Evolutionary conservation across 2,329 filamentous ascomycete species (phyloP).

Genomic region (Fusarium scirpi): DNA sequence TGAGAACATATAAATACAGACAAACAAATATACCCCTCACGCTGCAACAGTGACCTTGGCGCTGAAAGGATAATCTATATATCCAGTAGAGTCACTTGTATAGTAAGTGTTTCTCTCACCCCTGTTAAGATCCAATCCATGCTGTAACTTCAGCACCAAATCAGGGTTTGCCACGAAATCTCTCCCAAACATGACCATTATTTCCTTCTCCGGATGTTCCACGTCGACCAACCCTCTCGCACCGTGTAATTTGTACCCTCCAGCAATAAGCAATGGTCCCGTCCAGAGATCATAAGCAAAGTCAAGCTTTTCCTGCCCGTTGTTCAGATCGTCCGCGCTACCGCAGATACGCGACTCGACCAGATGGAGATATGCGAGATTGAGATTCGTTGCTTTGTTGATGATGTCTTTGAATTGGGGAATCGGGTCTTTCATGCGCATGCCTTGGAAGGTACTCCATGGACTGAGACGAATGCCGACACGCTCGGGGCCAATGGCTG

Average conservation of each 20-base stretch:
- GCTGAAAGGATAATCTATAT: constrained; percentile 47
- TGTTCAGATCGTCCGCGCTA: constrained; percentile 53
- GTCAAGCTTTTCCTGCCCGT: constrained; percentile 46
- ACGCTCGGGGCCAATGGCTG: constrained; percentile 62
- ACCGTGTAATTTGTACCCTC: constrained; percentile 46
- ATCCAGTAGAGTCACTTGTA: constrained; percentile 30
- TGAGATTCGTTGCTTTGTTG: constrained; percentile 60
- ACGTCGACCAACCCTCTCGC: constrained; percentile 49
- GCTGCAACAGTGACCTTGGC: accelerated
- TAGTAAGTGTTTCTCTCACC: constrained; percentile 50
- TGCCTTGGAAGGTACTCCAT: constrained; percentile 70
- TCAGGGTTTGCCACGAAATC: constrained; percentile 50
- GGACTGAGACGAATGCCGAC: constrained; percentile 70
- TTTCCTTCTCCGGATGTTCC: constrained; percentile 47
- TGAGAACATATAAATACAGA: too few relatives aligned
- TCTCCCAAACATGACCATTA: constrained; percentile 52
- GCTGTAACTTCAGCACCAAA: constrained; percentile 43
- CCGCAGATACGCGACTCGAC: constrained; percentile 68
- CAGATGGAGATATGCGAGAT: constrained; percentile 71
- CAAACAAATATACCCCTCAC: too few relatives aligned
- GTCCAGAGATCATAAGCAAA: constrained; percentile 54
- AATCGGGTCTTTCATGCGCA: constrained; percentile 71
- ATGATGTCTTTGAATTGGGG: constrained; percentile 73
- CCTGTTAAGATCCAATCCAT: constrained; percentile 43
- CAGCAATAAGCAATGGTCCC: constrained; percentile 51